These are phyloP conservation scores for Wallacemonas sp. DNA, from an alignment of 208 protist genomes.

Conservation along the genomic window DNA sequence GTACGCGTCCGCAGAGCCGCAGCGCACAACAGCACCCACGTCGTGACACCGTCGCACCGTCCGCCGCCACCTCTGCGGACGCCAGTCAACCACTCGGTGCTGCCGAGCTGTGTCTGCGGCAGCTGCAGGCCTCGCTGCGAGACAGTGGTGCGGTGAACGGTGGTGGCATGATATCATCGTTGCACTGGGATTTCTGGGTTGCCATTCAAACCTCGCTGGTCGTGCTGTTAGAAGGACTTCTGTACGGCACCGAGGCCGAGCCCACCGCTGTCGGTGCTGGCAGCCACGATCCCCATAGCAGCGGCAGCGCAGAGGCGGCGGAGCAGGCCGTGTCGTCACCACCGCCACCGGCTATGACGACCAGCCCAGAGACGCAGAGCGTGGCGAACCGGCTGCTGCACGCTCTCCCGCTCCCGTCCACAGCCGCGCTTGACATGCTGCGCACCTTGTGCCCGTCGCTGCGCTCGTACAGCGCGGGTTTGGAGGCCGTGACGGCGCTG, in stretches of 20 bases:
- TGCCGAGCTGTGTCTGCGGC: constrained; percentile 4
- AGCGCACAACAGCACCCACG: neutral
- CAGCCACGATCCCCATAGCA: neutral
- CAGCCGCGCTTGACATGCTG: constrained; percentile 27
- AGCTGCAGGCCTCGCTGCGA: neutral
- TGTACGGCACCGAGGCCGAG: constrained; percentile 19
- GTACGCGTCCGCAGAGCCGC: too few species aligned
- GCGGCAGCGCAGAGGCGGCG: neutral
- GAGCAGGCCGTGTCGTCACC: neutral
- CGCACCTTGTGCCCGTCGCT: constrained; percentile 29
- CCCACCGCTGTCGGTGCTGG: neutral
- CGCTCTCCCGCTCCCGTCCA: constrained; percentile 20
- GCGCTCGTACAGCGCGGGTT: constrained; percentile 24
- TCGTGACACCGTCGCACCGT: neutral
- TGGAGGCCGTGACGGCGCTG: constrained; percentile 9
- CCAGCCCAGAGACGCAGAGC: neutral
- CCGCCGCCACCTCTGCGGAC: neutral
- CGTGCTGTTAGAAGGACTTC: constrained; percentile 24
- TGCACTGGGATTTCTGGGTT: constrained; percentile 42
- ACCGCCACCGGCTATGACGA: neutral
- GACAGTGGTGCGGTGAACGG: too few species aligned
- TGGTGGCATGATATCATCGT: neutral
- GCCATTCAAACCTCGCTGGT: constrained; percentile 21
- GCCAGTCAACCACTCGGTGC: constrained; percentile 11
- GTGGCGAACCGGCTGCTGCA: constrained; percentile 5